Percentiles rank a stretch among this genome's conserved stretches.
These are phyloP conservation scores for Phyllosticta citrichinensis DNA, from an alignment of 2,329 filamentous ascomycete genomes.

Conservation along the genomic window DNA sequence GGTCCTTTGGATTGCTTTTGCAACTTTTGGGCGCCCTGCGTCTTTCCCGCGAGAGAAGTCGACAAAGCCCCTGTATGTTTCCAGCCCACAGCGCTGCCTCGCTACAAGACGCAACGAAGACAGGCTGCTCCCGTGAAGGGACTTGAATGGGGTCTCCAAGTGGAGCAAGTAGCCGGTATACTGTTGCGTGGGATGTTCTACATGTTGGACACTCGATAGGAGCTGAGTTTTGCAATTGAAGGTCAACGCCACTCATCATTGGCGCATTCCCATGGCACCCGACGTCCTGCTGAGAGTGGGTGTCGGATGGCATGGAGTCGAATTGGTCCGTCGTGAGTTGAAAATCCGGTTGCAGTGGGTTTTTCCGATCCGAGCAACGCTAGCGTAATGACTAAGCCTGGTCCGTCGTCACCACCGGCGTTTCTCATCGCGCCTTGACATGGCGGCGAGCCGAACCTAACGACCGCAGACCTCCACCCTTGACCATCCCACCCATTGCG, in stretches of 20 bases:
- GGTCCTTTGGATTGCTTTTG: conserved; percentile 39
- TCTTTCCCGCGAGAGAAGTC: conserved; percentile 15
- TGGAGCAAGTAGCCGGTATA: conserved; percentile 38
- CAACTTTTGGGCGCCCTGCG: conserved; percentile 27
- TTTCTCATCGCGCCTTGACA: neutral
- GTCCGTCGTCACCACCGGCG: neutral
- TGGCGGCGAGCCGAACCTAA: neutral
- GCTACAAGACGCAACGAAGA: conserved; percentile 38
- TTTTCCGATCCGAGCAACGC: neutral
- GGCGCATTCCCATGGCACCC: neutral
- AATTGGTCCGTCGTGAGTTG: neutral
- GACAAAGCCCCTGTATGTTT: conserved; percentile 22
- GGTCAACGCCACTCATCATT: neutral
- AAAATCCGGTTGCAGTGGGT: neutral
- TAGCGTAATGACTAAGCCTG: neutral
- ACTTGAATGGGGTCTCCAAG: conserved; percentile 30
- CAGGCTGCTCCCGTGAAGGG: conserved; percentile 36
- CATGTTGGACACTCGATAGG: neutral
- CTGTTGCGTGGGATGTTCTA: conserved; percentile 2
- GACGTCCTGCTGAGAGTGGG: neutral
- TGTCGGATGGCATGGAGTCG: neutral
- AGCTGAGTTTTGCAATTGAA: neutral
- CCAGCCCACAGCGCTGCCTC: conserved; percentile 31
- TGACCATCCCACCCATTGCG: neutral
- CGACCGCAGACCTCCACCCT: neutral